Conservation (phyloP, 257 asterid species). For the Solanum etuberosum region DNA sequence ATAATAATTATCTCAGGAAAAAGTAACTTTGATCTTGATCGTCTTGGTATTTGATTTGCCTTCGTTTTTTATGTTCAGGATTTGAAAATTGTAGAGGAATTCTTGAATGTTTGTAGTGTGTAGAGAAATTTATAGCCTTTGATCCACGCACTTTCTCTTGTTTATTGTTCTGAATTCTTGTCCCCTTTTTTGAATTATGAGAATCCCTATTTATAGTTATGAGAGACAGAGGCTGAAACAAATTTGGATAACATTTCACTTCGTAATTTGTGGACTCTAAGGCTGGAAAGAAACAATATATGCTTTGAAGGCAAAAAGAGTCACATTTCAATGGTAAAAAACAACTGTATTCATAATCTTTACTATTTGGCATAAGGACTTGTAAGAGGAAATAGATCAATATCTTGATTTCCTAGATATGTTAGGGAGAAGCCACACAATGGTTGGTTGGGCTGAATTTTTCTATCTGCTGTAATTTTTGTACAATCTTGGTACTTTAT, state of each 20-base stretch:
- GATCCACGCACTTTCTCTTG: not conserved
- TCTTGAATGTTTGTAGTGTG: not conserved
- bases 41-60: not conserved
- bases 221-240: not conserved
- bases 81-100: not conserved
- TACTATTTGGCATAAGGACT: not conserved
- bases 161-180: not conserved
- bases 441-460: not conserved
- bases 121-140: not conserved
- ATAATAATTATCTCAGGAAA: not conserved
- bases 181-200: not conserved
- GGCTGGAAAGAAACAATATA: not conserved
- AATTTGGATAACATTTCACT: not conserved
- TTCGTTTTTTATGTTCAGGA: not conserved
- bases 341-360: not conserved
- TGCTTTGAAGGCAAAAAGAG: not conserved
- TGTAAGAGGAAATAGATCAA: not conserved
- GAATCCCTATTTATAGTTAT: not conserved
- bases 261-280: not conserved
- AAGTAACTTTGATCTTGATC: not conserved
- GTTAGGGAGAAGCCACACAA: not conserved
- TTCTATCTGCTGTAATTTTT: not conserved
- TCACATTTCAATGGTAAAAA: not conserved
- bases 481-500: not conserved
- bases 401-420: not conserved